phyloP scores from a whole-genome alignment of 176 grass and related monocot species.

The Panicum miliaceum region DNA sequence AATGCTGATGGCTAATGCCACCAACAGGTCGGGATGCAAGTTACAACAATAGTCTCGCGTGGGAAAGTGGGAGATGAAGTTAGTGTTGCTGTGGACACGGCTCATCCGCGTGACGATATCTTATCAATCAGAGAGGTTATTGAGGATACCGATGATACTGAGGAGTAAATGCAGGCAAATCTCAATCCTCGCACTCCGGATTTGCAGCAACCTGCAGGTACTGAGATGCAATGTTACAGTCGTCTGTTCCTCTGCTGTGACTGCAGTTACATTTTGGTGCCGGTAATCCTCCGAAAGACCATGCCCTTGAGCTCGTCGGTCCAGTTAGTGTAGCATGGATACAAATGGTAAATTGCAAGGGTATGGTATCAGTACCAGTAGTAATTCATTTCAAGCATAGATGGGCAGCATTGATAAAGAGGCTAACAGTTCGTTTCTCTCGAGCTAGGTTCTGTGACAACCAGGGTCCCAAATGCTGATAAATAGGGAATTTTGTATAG shows the following conservation, averaged over 20 bases:
- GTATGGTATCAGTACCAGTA: slow-evolving; percentile 3
- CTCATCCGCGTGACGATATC: slow-evolving; percentile 83
- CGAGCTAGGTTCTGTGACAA: background rate
- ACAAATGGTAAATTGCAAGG: slow-evolving; percentile 2
- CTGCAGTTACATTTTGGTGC: slow-evolving; percentile 14
- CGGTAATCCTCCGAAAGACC: background rate
- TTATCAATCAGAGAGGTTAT: slow-evolving; percentile 71
- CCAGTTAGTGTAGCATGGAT: slow-evolving; percentile 1
- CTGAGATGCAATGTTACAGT: background rate
- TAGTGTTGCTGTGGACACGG: slow-evolving; percentile 52
- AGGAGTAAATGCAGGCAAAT: slow-evolving; percentile 41
- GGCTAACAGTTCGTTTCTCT: background rate
- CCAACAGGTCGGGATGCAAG: slow-evolving; percentile 81
- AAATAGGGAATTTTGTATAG: slow-evolving; percentile 30
- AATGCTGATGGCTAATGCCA: slow-evolving; percentile 31
- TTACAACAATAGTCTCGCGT: slow-evolving; percentile 51
- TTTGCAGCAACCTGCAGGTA: background rate
- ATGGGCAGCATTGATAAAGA: background rate
- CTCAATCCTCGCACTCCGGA: background rate
- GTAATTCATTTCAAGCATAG: slow-evolving; percentile 1
- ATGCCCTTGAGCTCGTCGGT: background rate
- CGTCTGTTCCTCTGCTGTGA: slow-evolving; percentile 8
- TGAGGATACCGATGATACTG: slow-evolving; percentile 61
- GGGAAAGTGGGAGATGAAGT: slow-evolving; percentile 74
- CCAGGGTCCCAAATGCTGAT: background rate